A percentile compares a stretch with the other conserved stretches of the same genome.
Conservation (phyloP, 2,329 filamentous ascomycete species). For the Penicillium sumatraense region DNA sequence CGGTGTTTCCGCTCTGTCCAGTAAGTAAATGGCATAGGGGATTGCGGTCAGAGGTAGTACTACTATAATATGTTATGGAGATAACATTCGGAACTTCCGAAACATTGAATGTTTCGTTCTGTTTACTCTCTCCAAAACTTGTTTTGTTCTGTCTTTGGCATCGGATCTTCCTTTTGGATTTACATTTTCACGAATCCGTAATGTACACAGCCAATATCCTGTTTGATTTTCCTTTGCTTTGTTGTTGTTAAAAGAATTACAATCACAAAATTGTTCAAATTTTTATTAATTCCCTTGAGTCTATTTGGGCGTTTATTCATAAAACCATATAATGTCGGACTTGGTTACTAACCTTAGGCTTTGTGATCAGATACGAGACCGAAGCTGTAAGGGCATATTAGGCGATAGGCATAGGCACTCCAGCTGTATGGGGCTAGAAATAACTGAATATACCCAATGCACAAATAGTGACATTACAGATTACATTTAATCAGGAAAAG, state of each 20-base stretch:
- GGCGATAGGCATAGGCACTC: no score
- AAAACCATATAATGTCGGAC: background rate
- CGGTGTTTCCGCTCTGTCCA: constrained; percentile 88
- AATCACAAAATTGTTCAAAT: constrained; percentile 16
- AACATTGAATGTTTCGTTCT: no score
- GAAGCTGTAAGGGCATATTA: constrained; percentile 28
- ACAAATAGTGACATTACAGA: no score
- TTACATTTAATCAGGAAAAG: no score
- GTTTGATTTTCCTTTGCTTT: constrained; percentile 15
- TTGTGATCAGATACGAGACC: constrained; percentile 32
- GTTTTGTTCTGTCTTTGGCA: no score
- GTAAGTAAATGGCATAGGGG: constrained; percentile 56
- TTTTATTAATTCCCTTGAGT: background rate
- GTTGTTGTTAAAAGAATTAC: constrained; percentile 8
- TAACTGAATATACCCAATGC: background rate
- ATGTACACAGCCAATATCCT: constrained; percentile 40
- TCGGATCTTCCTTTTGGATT: background rate
- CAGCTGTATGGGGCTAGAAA: no score
- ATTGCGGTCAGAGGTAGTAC: background rate
- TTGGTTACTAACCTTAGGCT: constrained; percentile 26
- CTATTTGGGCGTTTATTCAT: background rate
- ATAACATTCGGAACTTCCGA: no score
- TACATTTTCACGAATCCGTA: constrained; percentile 36
- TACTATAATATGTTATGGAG: background rate
- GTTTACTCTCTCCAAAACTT: no score